Percentiles rank a stretch among this genome's conserved stretches.
phyloP scores from a whole-genome alignment of 805 yeast genomes.

The Ogataea pilisensis region DNA sequence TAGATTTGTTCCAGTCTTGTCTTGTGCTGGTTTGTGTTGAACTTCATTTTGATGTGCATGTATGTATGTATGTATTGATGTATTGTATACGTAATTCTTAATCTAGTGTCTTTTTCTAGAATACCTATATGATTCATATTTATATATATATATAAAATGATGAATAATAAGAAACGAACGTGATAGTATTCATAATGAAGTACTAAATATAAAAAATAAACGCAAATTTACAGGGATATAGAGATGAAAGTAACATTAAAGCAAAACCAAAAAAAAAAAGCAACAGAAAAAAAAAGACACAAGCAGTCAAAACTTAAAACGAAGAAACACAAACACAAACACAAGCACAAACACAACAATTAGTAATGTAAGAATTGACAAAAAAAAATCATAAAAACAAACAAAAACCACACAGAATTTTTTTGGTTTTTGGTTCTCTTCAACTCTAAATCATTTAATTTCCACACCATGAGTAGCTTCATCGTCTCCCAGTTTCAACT shows the following conservation, averaged over 20 bases:
- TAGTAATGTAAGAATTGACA: not conserved
- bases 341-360: not conserved
- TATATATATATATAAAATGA: too few relatives aligned
- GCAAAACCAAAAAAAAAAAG: not conserved
- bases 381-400: not conserved
- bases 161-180: too few relatives aligned
- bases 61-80: not conserved
- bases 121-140: too few relatives aligned
- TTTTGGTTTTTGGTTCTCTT: too few relatives aligned
- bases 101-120: too few relatives aligned
- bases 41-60: not conserved
- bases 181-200: too few relatives aligned
- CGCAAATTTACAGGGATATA: too few relatives aligned
- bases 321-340: constrained; percentile 1
- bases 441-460: constrained; percentile 30
- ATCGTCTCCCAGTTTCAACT: constrained; percentile 26
- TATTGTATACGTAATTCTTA: too few relatives aligned
- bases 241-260: not conserved
- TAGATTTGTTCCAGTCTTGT: too few relatives aligned
- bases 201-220: too few relatives aligned
- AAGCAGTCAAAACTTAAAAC: not conserved
- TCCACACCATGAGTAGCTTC: constrained; percentile 51
- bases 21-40: too few relatives aligned
- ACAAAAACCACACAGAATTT: too few relatives aligned
- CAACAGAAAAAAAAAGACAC: constrained; percentile 1